Percentiles rank a stretch among this genome's conserved stretches.
These are phyloP conservation scores for Dactylellina haptotyla DNA, from an alignment of 2,329 filamentous ascomycete genomes.

Conservation along the genomic window DNA sequence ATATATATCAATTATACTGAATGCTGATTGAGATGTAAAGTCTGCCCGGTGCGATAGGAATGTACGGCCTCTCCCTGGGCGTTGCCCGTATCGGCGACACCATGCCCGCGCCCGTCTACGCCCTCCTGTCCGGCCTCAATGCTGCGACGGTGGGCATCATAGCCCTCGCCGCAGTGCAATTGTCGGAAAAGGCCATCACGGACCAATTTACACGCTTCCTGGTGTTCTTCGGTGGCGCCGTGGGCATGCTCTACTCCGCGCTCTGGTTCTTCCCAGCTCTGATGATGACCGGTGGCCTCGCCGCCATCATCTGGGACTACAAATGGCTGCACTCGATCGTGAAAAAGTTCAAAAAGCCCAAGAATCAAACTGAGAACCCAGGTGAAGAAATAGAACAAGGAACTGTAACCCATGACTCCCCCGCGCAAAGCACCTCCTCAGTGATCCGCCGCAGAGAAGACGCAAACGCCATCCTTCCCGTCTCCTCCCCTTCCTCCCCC, in stretches of 20 bases:
- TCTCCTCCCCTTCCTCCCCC: slow-evolving; percentile 5
- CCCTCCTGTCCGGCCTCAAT: slow-evolving; percentile 76
- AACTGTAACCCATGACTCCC: not conserved
- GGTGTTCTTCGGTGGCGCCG: slow-evolving; percentile 72
- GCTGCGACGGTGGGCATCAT: slow-evolving; percentile 77
- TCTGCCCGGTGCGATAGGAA: slow-evolving; percentile 75
- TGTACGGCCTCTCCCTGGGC: slow-evolving; percentile 74
- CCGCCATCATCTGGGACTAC: slow-evolving; percentile 69
- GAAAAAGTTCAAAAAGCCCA: slow-evolving; percentile 56
- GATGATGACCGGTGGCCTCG: slow-evolving; percentile 68
- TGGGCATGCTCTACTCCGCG: slow-evolving; percentile 75
- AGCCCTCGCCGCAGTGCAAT: slow-evolving; percentile 74
- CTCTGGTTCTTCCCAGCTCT: slow-evolving; percentile 79
- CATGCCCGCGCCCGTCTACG: slow-evolving; percentile 73
- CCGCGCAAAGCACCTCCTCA: not conserved
- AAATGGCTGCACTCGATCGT: slow-evolving; percentile 64
- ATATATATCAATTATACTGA: not conserved
- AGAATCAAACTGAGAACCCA: slow-evolving; percentile 25
- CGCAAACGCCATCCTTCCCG: slow-evolving; percentile 66
- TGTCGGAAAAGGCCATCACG: slow-evolving; percentile 74
- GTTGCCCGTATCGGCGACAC: slow-evolving; percentile 70
- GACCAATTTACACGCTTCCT: slow-evolving; percentile 72
- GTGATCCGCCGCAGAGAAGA: slow-evolving; percentile 63
- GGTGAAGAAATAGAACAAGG: not conserved
- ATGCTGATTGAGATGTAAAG: slow-evolving; percentile 60